These are phyloP conservation scores for Cyclotella sp. DNA, from an alignment of 108 stramenopile genomes.

Conservation along the genomic window DNA sequence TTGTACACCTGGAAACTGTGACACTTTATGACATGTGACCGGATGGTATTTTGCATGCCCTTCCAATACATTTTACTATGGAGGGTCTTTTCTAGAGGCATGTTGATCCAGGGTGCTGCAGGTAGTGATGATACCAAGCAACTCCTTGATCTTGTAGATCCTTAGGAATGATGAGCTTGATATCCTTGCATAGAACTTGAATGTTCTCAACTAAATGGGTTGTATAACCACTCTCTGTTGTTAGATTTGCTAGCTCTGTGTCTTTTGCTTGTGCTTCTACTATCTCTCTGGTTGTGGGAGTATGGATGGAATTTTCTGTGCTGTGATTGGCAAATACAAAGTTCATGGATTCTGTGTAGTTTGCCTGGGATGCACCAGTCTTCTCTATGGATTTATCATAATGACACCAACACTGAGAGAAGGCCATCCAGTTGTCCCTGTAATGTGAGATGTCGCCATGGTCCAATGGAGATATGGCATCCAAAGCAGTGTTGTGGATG, in stretches of 20 bases:
- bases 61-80: slow-evolving; percentile 24
- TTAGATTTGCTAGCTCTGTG: background rate
- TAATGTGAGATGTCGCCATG: background rate
- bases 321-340: background rate
- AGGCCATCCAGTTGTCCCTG: background rate
- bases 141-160: slow-evolving; percentile 10
- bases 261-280: background rate
- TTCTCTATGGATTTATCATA: background rate
- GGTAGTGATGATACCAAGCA: slow-evolving; percentile 24
- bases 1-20: slow-evolving; percentile 34
- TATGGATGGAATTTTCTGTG: slow-evolving; percentile 1
- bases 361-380: background rate
- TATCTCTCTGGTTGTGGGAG: slow-evolving; percentile 11
- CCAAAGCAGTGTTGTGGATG: slow-evolving; percentile 48
- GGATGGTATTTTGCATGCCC: slow-evolving; percentile 14
- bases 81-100: slow-evolving; percentile 23
- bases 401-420: too few relatives aligned
- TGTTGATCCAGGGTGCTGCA: slow-evolving; percentile 32
- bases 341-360: background rate
- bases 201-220: slow-evolving; percentile 4
- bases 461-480: slow-evolving; percentile 41
- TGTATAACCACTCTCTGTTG: background rate
- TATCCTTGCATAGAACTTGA: slow-evolving; percentile 8
- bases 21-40: slow-evolving; percentile 23
- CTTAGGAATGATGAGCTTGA: slow-evolving; percentile 18